These are phyloP conservation scores for Limnomonas spitsbergensis DNA, from an alignment of 139 green algal genomes.

Conservation along the genomic window DNA sequence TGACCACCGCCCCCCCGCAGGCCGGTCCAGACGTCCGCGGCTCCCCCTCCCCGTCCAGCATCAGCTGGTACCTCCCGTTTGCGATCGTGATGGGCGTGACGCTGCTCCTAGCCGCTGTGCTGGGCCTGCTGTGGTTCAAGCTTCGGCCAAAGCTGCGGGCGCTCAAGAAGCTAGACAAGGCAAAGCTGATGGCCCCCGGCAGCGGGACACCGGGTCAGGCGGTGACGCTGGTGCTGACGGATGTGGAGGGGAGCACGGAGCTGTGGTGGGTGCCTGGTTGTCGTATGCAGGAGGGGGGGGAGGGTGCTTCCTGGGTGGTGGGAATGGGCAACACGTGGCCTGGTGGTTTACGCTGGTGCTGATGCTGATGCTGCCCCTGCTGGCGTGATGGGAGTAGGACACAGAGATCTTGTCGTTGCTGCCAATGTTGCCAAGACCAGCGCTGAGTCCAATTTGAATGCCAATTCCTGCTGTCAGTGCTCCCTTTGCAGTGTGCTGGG, in stretches of 20 bases:
- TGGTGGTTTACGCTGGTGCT: too few species aligned
- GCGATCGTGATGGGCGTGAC: background rate
- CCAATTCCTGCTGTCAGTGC: too few species aligned
- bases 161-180: slow-evolving; percentile 14
- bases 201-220: slow-evolving; percentile 23
- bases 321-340: too few species aligned
- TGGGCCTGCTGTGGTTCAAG: background rate
- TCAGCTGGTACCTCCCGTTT: background rate
- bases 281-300: background rate
- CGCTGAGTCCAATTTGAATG: too few species aligned
- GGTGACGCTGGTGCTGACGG: slow-evolving; percentile 55
- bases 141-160: slow-evolving; percentile 3
- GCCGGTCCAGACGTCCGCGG: background rate
- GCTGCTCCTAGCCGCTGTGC: background rate
- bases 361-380: too few species aligned
- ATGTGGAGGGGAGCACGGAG: slow-evolving; percentile 57
- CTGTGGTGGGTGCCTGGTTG: slow-evolving; percentile 31
- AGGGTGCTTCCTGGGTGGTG: too few species aligned
- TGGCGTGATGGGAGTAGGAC: too few species aligned
- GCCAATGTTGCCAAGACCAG: too few species aligned
- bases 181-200: background rate
- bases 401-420: too few species aligned
- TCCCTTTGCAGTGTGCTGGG: too few species aligned
- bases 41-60: background rate
- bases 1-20: too few species aligned